phyloP scores from a whole-genome alignment of 2,329 filamentous ascomycete genomes.

The Neonectria coccinea region DNA sequence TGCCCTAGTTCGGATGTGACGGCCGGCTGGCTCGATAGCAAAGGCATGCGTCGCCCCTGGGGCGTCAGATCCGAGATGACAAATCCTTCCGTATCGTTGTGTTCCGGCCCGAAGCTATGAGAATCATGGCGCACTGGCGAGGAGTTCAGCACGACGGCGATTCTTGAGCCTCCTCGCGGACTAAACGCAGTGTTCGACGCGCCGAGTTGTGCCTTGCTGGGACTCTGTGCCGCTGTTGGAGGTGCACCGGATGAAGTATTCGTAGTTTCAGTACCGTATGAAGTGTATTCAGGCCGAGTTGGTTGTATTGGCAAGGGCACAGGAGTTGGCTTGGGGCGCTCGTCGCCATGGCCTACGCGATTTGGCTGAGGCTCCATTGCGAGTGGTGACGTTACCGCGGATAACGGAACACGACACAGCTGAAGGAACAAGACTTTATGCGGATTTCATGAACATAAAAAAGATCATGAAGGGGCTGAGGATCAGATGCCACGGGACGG shows the following conservation, averaged over 20 bases:
- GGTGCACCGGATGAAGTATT: constrained; percentile 35
- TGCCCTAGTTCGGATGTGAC: constrained; percentile 4
- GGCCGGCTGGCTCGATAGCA: constrained; percentile 12
- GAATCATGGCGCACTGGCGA: constrained; percentile 27
- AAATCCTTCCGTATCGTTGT: constrained; percentile 23
- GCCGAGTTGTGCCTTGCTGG: background rate
- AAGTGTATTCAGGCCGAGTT: constrained; percentile 8
- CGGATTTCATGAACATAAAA: background rate
- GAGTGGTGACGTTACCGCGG: background rate
- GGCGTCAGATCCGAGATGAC: constrained; percentile 41
- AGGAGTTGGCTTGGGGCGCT: constrained; percentile 2
- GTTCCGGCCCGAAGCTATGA: constrained; percentile 15
- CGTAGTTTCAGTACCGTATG: constrained; percentile 35
- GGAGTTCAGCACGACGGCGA: constrained; percentile 39
- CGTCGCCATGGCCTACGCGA: constrained; percentile 4
- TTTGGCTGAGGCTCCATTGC: constrained; percentile 26
- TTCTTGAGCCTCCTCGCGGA: constrained; percentile 15
- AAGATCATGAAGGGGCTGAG: background rate
- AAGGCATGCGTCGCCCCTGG: constrained; percentile 24
- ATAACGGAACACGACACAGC: background rate
- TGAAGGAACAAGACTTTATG: background rate
- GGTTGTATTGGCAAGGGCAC: constrained; percentile 6
- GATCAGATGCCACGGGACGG: too few relatives aligned
- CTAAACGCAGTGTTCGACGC: constrained; percentile 1
- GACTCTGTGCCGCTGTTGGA: constrained; percentile 20